Evolutionary conservation across 75 land plant species (phyloP).

Genomic region (Chamaecyparis obtusa): DNA sequence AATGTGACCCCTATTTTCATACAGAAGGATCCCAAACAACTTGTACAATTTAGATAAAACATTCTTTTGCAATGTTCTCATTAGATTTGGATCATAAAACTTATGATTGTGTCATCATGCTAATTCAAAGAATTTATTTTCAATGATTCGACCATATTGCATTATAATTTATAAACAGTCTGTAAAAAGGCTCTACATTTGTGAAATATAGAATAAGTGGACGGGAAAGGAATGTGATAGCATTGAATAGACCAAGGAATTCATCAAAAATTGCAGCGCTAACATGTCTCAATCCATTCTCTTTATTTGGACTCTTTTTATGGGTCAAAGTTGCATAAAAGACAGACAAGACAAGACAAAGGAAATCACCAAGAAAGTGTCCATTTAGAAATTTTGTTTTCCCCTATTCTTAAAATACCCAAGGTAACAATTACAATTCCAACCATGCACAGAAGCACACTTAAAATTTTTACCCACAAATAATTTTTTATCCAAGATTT

Average conservation of each 20-base stretch:
- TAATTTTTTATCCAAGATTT: constrained; percentile 70
- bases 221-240: constrained; percentile 31
- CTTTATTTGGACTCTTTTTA: constrained; percentile 74
- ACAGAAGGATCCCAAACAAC: neutral
- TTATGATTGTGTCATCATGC: constrained; percentile 1
- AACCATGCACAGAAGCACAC: constrained; percentile 92
- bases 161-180: no score
- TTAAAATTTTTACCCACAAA: constrained; percentile 76
- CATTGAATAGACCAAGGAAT: constrained; percentile 70
- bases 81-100: neutral
- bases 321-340: constrained; percentile 81
- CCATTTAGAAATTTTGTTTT: constrained; percentile 44
- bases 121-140: constrained; percentile 45
- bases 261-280: constrained; percentile 92
- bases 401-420: constrained; percentile 50
- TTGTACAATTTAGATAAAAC: neutral
- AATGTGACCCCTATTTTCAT: neutral
- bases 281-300: constrained; percentile 47
- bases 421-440: constrained; percentile 84
- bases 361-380: constrained; percentile 75
- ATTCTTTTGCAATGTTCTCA: neutral
- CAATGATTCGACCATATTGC: constrained; percentile 73
- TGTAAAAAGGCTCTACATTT: constrained; percentile 59
- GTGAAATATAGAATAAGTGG: constrained; percentile 70
- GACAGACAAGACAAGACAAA: constrained; percentile 71